Conservation (phyloP, 306 rosid species). For the Quercus robur region DNA sequence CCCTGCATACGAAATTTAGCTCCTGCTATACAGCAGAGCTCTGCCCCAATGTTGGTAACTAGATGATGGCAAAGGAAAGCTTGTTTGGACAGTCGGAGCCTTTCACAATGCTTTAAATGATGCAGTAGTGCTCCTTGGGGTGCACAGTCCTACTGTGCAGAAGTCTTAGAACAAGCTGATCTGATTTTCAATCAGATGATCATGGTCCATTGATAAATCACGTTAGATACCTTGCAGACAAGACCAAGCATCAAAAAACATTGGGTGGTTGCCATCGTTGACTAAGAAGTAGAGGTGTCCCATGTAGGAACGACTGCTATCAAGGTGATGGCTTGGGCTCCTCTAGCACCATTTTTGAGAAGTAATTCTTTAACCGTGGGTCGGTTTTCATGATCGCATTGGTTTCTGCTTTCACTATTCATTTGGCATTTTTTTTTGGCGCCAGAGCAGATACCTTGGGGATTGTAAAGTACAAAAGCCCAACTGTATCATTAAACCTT, state of each 20-base stretch:
- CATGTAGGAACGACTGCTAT: neutral
- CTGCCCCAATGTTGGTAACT: constrained; percentile 28
- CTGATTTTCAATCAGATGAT: constrained; percentile 9
- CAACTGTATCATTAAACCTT: constrained; percentile 43
- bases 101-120: constrained; percentile 5
- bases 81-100: constrained; percentile 36
- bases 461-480: constrained; percentile 40
- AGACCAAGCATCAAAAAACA: constrained; percentile 6
- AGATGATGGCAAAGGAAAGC: constrained; percentile 21
- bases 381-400: constrained; percentile 20
- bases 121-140: constrained; percentile 14
- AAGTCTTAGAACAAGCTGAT: constrained; percentile 17
- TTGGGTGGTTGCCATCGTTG: constrained; percentile 1
- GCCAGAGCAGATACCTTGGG: constrained; percentile 42
- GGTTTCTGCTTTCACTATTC: constrained; percentile 39
- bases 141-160: constrained; percentile 5
- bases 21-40: constrained; percentile 33
- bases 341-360: constrained; percentile 18
- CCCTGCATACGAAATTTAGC: constrained; percentile 34
- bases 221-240: neutral
- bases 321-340: constrained; percentile 1
- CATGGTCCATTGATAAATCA: constrained; percentile 12
- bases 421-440: constrained; percentile 23
- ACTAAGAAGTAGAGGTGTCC: constrained; percentile 10
- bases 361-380: constrained; percentile 27